phyloP scores from a whole-genome alignment of 169 alveolate genomes.

The Besnoitia besnoiti region DNA sequence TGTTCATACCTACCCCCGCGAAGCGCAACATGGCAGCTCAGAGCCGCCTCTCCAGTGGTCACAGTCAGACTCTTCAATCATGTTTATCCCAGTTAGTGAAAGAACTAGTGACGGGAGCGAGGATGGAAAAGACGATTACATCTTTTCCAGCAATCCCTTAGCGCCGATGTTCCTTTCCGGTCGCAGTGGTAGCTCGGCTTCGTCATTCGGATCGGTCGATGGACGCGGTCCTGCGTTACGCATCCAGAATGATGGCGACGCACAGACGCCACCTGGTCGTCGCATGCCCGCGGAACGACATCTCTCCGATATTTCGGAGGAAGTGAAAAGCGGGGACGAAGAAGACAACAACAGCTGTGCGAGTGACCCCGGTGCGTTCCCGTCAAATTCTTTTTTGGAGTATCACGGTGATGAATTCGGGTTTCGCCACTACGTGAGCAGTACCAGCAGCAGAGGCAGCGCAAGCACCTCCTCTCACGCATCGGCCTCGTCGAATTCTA shows the following conservation, averaged over 20 bases:
- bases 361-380: not conserved
- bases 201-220: not conserved
- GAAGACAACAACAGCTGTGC: no score
- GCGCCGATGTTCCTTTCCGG: not conserved
- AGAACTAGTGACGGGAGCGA: not conserved
- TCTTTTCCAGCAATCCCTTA: not conserved
- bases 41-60: not conserved
- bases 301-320: not conserved
- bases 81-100: not conserved
- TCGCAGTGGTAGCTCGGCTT: not conserved
- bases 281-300: not conserved
- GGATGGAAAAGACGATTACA: not conserved
- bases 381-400: not conserved
- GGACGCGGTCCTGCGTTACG: no score
- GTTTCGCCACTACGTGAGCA: not conserved
- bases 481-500: not conserved
- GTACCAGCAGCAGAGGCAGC: not conserved
- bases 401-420: slow-evolving; percentile 7
- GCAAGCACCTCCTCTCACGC: not conserved
- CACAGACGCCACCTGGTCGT: not conserved
- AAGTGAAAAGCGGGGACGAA: not conserved
- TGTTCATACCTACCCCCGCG: not conserved
- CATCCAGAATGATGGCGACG: no score
- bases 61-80: not conserved
- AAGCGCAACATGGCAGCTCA: not conserved